Percentiles rank a stretch among this genome's conserved stretches.
Evolutionary conservation across 2,329 filamentous ascomycete genomes (phyloP).

Genomic region (Parafenestella ontariensis): DNA sequence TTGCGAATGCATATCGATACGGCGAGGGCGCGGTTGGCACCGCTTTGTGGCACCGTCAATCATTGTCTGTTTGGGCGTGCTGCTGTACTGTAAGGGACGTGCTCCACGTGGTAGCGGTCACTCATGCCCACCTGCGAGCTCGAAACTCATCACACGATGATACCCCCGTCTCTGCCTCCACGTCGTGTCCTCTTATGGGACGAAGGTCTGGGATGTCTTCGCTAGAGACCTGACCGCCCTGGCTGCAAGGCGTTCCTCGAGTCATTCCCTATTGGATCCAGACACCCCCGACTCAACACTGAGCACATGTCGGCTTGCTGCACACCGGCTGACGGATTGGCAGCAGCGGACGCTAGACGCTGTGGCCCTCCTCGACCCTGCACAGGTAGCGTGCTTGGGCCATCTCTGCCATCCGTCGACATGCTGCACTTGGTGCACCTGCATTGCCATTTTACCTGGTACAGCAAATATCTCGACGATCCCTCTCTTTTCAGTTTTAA

Average conservation of each 20-base stretch:
- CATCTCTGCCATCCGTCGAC: slow-evolving; percentile 20
- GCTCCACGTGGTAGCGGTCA: slow-evolving; percentile 30
- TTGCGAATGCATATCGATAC: slow-evolving; percentile 9
- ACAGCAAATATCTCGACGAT: slow-evolving; percentile 22
- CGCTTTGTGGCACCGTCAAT: slow-evolving; percentile 21
- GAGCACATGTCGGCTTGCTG: slow-evolving; percentile 15
- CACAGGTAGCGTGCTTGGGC: slow-evolving; percentile 16
- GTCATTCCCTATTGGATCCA: slow-evolving; percentile 11
- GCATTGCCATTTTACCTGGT: slow-evolving; percentile 22
- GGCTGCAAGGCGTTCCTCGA: neutral
- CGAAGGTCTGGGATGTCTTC: neutral
- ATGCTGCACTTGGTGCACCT: slow-evolving; percentile 21
- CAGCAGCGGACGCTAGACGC: slow-evolving; percentile 14
- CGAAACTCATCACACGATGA: slow-evolving; percentile 23
- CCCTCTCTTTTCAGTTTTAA: slow-evolving; percentile 19
- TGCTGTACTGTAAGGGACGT: slow-evolving; percentile 14
- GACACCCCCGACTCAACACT: slow-evolving; percentile 5
- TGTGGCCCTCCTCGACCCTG: slow-evolving; percentile 16
- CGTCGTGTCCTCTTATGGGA: neutral
- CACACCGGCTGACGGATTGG: slow-evolving; percentile 18
- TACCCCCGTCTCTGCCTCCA: neutral
- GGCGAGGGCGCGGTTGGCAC: slow-evolving; percentile 21
- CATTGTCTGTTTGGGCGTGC: slow-evolving; percentile 15
- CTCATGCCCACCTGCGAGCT: slow-evolving; percentile 11
- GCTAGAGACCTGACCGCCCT: slow-evolving; percentile 5